Conservation (phyloP, 495 filamentous ascomycete species). For the Paragyromitra xinjiangensis region DNA sequence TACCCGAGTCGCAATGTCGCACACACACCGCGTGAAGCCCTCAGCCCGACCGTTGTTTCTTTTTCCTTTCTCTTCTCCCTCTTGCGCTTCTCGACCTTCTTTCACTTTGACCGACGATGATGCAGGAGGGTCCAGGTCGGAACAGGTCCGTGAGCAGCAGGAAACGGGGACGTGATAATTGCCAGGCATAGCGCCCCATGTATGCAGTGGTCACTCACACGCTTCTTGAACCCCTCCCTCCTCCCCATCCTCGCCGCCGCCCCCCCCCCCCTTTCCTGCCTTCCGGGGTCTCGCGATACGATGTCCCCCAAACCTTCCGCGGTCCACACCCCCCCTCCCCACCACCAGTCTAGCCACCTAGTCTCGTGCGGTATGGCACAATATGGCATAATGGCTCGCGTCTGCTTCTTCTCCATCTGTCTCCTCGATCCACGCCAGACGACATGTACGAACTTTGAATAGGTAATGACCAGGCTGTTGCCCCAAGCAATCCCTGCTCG, state of each 20-base stretch:
- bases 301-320: slow-evolving; percentile 39
- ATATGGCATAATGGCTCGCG: slow-evolving; percentile 45
- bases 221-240: slow-evolving; percentile 38
- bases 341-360: slow-evolving; percentile 21
- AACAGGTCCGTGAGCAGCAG: slow-evolving; percentile 50
- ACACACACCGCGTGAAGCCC: slow-evolving; percentile 32
- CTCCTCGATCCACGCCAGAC: slow-evolving; percentile 10
- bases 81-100: slow-evolving; percentile 15
- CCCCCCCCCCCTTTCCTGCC: slow-evolving; percentile 15
- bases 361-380: slow-evolving; percentile 27
- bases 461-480: slow-evolving; percentile 36
- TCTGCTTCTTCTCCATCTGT: slow-evolving; percentile 18
- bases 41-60: slow-evolving; percentile 34
- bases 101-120: slow-evolving; percentile 39
- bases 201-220: slow-evolving; percentile 50
- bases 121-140: slow-evolving; percentile 50
- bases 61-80: slow-evolving; percentile 21
- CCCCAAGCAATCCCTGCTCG: slow-evolving; percentile 42
- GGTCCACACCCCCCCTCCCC: slow-evolving; percentile 37
- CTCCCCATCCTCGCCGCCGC: neutral
- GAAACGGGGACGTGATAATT: slow-evolving; percentile 55
- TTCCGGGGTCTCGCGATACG: slow-evolving; percentile 38
- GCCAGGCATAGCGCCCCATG: slow-evolving; percentile 43
- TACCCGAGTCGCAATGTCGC: slow-evolving; percentile 36
- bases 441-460: slow-evolving; percentile 32